These are phyloP conservation scores for Albizia julibrissin DNA, from an alignment of 306 rosid species.

Conservation along the genomic window DNA sequence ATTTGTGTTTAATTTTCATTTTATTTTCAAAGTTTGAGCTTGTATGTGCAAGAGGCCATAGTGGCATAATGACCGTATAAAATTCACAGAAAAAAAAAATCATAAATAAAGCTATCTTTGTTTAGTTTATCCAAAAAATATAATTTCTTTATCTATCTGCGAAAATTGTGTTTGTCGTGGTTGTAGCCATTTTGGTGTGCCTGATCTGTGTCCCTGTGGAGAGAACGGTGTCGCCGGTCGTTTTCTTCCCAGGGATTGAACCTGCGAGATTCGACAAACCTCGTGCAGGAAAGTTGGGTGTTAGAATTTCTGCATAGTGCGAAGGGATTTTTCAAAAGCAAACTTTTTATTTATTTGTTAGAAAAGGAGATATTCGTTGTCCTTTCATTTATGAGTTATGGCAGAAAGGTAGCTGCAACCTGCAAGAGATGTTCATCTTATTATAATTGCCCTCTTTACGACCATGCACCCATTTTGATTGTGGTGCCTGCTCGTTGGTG, in stretches of 20 bases:
- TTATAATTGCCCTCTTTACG: background rate
- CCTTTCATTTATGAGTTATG: conserved; percentile 18
- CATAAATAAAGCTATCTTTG: background rate
- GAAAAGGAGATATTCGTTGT: background rate
- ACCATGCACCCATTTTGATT: conserved; percentile 13
- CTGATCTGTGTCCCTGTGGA: conserved; percentile 7
- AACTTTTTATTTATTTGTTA: background rate
- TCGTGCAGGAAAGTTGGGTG: conserved; percentile 12
- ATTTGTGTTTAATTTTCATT: background rate
- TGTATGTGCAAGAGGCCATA: conserved; percentile 18
- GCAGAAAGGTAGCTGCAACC: conserved; percentile 22
- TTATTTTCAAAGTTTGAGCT: background rate
- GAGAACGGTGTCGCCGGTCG: conserved; percentile 46
- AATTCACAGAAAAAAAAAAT: background rate
- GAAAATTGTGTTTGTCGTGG: background rate
- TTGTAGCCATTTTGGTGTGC: background rate
- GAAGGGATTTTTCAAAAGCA: conserved; percentile 26
- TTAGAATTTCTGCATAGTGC: conserved; percentile 28
- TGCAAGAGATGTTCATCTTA: conserved; percentile 16
- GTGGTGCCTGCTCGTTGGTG: background rate
- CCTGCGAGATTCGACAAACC: conserved; percentile 40
- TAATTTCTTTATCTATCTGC: background rate
- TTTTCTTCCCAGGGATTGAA: conserved; percentile 27
- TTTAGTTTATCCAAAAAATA: no score
- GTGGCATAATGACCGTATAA: conserved; percentile 20